These are phyloP conservation scores for Coemansia nantahalensis DNA, from an alignment of 192 early-diverging fungal genomes.

Conservation along the genomic window DNA sequence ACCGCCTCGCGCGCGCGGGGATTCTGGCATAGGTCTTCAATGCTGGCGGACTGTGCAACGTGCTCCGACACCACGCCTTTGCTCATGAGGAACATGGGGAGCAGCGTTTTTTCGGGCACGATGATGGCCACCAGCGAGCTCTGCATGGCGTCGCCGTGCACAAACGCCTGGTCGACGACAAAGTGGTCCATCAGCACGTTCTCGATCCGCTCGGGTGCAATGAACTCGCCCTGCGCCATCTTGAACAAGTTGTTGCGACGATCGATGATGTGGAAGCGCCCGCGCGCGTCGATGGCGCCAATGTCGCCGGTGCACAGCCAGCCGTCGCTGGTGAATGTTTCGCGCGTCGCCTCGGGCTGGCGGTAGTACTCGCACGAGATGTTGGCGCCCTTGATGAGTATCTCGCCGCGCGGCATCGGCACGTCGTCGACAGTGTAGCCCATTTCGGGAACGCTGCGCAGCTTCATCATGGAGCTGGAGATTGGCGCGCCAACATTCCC, in stretches of 20 bases:
- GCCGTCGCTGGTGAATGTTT: conserved; percentile 76
- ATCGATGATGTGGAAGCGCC: conserved; percentile 76
- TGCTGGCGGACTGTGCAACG: conserved; percentile 28
- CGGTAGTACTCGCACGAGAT: conserved; percentile 79
- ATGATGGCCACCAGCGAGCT: conserved; percentile 72
- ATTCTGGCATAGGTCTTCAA: conserved; percentile 59
- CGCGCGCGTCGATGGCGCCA: conserved; percentile 65
- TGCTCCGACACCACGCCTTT: conserved; percentile 11
- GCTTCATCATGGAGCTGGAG: conserved; percentile 75
- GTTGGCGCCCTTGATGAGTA: conserved; percentile 76
- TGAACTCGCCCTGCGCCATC: conserved; percentile 74
- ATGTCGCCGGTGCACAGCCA: conserved; percentile 90
- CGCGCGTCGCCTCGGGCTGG: conserved; percentile 70
- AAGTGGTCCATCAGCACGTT: conserved; percentile 59
- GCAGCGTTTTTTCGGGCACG: conserved; percentile 64
- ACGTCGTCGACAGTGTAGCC: conserved; percentile 74
- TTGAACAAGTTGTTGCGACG: conserved; percentile 85
- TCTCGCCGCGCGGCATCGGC: conserved; percentile 85
- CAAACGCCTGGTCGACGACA: conserved; percentile 67
- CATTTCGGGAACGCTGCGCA: conserved; percentile 88
- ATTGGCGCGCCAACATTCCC: conserved; percentile 78
- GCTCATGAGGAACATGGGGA: conserved; percentile 32
- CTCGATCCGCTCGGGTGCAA: conserved; percentile 85
- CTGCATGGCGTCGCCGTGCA: conserved; percentile 79
- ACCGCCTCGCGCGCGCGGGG: conserved; percentile 52